Conservation (phyloP, 805 yeast species). For the Saccharomycopsis babjevae region DNA sequence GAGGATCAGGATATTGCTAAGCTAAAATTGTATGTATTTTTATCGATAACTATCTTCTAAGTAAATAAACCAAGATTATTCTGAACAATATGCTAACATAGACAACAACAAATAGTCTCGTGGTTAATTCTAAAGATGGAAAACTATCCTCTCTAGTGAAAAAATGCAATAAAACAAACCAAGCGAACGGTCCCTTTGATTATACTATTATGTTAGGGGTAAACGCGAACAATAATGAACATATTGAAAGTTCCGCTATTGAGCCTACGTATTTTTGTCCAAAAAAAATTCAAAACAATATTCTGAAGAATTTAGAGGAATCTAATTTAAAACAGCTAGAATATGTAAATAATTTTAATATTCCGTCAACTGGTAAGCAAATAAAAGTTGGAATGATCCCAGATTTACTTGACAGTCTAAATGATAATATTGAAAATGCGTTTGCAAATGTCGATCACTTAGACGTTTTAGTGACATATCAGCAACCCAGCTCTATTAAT, state of each 20-base stretch:
- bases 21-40: not conserved
- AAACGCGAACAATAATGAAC: not conserved
- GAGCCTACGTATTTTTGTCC: constrained; percentile 1
- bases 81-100: not conserved
- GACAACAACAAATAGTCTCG: constrained; percentile 9
- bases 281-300: not conserved
- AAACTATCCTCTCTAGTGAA: constrained; percentile 11
- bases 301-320: not conserved
- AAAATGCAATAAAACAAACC: constrained; percentile 8
- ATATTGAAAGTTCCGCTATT: not conserved
- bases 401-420: not conserved
- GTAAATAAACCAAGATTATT: not conserved
- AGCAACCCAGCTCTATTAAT: constrained; percentile 52
- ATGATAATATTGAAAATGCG: not conserved
- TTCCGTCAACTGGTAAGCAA: not conserved
- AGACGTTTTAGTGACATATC: constrained; percentile 49
- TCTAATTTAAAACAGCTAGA: not conserved
- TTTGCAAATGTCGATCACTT: constrained; percentile 11
- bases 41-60: not conserved
- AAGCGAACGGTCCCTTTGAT: constrained; percentile 11
- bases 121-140: constrained; percentile 21
- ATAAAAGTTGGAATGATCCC: not conserved
- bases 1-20: not conserved
- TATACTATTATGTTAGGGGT: constrained; percentile 6
- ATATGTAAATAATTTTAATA: not conserved